Percentiles rank a stretch among this genome's conserved stretches.
Conservation (phyloP, 495 filamentous ascomycete genomes). For the Hypoxylon cercidicola region DNA sequence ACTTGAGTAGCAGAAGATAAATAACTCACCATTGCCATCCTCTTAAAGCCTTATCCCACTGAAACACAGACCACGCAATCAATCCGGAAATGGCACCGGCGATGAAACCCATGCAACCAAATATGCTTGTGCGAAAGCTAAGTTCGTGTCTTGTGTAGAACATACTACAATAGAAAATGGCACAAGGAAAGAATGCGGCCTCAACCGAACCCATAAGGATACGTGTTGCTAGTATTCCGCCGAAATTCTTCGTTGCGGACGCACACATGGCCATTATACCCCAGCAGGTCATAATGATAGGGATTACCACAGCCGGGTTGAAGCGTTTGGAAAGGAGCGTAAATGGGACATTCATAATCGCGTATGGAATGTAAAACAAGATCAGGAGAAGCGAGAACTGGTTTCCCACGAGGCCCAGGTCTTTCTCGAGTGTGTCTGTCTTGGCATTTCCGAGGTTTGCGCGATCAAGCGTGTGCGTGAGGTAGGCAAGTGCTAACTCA, state of each 20-base stretch:
- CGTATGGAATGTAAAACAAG: conserved; percentile 44
- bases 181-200: conserved; percentile 41
- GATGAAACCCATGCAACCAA: conserved; percentile 32
- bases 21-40: conserved; percentile 41
- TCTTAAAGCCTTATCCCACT: conserved; percentile 34
- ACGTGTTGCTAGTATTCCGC: conserved; percentile 59
- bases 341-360: conserved; percentile 29
- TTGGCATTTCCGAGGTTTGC: conserved; percentile 57
- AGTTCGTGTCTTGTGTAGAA: conserved; percentile 56
- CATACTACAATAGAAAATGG: conserved; percentile 48
- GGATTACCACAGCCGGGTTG: conserved; percentile 34
- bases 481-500: conserved; percentile 42
- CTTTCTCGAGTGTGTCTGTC: conserved; percentile 45
- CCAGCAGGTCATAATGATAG: conserved; percentile 45
- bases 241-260: conserved; percentile 41
- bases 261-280: conserved; percentile 52
- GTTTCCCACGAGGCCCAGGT: conserved; percentile 42
- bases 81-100: conserved; percentile 59
- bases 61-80: conserved; percentile 45
- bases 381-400: conserved; percentile 44
- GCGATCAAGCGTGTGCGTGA: conserved; percentile 47
- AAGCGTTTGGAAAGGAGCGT: conserved; percentile 26
- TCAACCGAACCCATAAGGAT: conserved; percentile 65
- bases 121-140: conserved; percentile 45
- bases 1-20: neutral